Evolutionary conservation across 257 asterid species (phyloP), one percentile per base, ranked within the genome.

Genomic region (Lantana camara): DNA sequence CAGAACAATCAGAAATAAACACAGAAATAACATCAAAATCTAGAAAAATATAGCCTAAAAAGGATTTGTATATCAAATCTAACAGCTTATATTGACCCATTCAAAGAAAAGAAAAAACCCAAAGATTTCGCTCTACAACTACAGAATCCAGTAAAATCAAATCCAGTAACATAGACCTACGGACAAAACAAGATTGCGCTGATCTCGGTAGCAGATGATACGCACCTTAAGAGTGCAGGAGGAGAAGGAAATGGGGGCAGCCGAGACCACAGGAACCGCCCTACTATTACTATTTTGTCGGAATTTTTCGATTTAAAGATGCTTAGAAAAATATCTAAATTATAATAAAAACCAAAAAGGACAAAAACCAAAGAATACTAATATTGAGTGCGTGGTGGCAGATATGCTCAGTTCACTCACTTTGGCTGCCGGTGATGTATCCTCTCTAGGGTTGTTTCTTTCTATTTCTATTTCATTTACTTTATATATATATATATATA

Each of bases 141-240:
- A 35, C 40, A 35, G 11, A 35, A 35, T 35, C 40, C 4, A 4
- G 9, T 1, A 35, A 30, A 7, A 4, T 35, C 7, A 35, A 35
- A 9, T 9, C 40, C 7, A 35, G 11, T 1, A 35, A 1, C 40
- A 47, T 5, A 3, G 56, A 41, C 16, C 27, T 32, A 60, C 15
- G 45, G 15, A 44, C 40, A 48, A 46, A 67, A n/a, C 58, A 45
- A 57, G n/a, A n/a, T 7, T 22, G 14, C 60, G 12, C 15, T 32
- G 47, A 40, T 45, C 56, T 15, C 51, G 13, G 3, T 7, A 42
- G 23, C 13, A 21, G 9, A 62, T 38, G 32, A 27, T 0, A 68
- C 71, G 60, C 59, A 74, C 79, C 79, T 68, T 51, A 51, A 45
- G 53, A 41, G 27, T 12, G 68, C 45, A 54, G 63, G 30, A 22